Evolutionary conservation across 2,329 filamentous ascomycete species (phyloP), one percentile per base, ranked within the genome.

Genomic region (Fusarium circinatum): DNA sequence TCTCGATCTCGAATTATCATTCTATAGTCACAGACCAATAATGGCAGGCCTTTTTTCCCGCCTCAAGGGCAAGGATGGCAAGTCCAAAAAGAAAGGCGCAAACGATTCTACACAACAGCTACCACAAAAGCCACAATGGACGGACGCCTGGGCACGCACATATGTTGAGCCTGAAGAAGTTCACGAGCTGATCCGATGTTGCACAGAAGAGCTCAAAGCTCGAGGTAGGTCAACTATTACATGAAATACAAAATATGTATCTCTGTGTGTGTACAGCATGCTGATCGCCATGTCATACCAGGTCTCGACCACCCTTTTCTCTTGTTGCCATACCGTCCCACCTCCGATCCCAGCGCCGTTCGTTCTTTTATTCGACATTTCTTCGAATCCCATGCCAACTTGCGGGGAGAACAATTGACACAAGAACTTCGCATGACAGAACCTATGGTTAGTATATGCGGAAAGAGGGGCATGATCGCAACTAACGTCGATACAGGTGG

Each of bases 341-440:
- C 94, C 34, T 96, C 95, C 73, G 95, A 99, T 81, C 93, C 96
- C 48, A 96, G 94, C 82, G 94, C 94, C 59, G 95, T 97, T 70
- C 94, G 95, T 81, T 96, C 93, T 28, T 98, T 98, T 78, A 89
- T 99, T 78, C 92, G 94, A 79, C 95, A 96, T 84, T 98, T 94
- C 84, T 99, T 98, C 86, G 93, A 93, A 79, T 87, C 90, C 65
- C 81, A 88, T 85, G 84, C 92, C 68, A 87, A 86, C 65, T 85
- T 92, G 41, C 88, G 86, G 52, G 95, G 95, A 49, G 92, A 95
- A 70, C 84, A 85, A 52, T 87, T 99, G 80, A 85, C 89, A 70
- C 95, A 96, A 82, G 96, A 99, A 84, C 86, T 99, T 76, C 93
- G 95, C 72, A 91, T 99, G 85, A 94, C 93, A 32, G 96, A 98